A percentile compares a stretch with the other conserved stretches of the same genome.
Conservation (phyloP, 495 filamentous ascomycete species). For the Astrothelium macrocarpum region DNA sequence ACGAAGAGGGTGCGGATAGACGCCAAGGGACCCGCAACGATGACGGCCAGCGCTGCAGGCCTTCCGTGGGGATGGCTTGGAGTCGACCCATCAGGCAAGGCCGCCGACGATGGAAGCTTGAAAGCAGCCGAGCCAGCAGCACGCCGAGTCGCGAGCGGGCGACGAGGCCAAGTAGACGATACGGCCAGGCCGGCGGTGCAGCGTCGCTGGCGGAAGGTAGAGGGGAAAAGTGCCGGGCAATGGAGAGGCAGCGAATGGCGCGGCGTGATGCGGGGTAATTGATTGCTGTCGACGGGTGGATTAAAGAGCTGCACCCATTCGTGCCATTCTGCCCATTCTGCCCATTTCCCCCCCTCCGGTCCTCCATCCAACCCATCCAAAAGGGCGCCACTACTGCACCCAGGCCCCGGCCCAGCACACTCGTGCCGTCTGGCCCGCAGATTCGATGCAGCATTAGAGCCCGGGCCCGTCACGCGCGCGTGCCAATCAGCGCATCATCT, state of each 20-base stretch:
- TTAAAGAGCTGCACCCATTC: background rate
- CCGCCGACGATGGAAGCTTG: background rate
- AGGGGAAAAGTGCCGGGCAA: background rate
- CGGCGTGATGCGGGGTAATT: conserved; percentile 5
- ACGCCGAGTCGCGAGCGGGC: background rate
- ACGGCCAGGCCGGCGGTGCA: background rate
- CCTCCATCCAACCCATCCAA: background rate
- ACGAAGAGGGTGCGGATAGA: background rate
- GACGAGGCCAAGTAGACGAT: background rate
- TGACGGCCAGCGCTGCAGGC: background rate
- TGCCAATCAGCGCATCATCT: conserved; percentile 3
- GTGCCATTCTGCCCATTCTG: background rate
- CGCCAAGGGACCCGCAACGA: background rate
- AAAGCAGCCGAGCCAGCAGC: background rate
- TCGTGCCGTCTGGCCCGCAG: conserved; percentile 2
- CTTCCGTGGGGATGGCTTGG: background rate
- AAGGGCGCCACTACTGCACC: background rate
- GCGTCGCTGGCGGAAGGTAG: background rate
- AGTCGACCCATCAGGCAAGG: conserved; percentile 3
- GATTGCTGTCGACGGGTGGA: background rate
- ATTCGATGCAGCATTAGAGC: conserved; percentile 4
- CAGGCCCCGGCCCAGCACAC: conserved; percentile 1
- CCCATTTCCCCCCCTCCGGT: background rate
- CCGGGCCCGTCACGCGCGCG: conserved; percentile 1
- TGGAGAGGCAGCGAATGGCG: background rate